Base-by-base conservation (phyloP, 1,284 basidiomycete species). In the Trichosporon sp. region DNA sequence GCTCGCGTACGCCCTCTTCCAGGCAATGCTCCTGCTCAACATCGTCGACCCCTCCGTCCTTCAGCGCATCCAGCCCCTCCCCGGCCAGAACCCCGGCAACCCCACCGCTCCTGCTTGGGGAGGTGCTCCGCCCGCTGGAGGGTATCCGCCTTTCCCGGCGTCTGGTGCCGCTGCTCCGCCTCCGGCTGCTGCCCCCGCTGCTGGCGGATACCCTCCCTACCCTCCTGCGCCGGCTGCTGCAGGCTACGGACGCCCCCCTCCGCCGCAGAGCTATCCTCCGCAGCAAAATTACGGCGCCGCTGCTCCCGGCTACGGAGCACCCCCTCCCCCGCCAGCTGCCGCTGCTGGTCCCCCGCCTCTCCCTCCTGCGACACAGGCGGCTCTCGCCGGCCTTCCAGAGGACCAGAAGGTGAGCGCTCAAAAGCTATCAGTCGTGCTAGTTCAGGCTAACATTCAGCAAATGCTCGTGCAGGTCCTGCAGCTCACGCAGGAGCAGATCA, bases 1-100 rank as follows among this genome's bases (percentile, higher is more conserved):
- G 81, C 85, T 97, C 16, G 89, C 93, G 2, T 99, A 98, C 76
- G 95, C 95, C 0, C 85, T 99, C 19, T 98, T 99, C 83, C 95
- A 98, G 81, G 91, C 92, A 0, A 87, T 99, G 74, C 83, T 99
- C 5, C 83, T 97, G 65, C 92, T 96, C 85, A 92, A 95, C 75
- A 92, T 99, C 25, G 92, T 99, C 56, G 95, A 98, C 71, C 86
- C 90, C 1, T 85, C 86, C 2, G 88, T 97, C 9, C 56, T 65
- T 6, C 77, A 65, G 73, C 78, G 62, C 64, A 78, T 66, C 61
- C 78, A 68, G 59, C 70, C 76, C n/a, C 67, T 78, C 34, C 77
- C 72, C 23, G 49, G 49, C 4, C 49, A 54, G 49, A 54, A 54
- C 49, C 49, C 49, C 25, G 49, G 49, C 49, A 54, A 54, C 49